Evolutionary conservation across 2,329 filamentous ascomycete genomes (phyloP), one percentile per base, ranked within the genome.

Genomic region (Ophiostoma tasmaniense): DNA sequence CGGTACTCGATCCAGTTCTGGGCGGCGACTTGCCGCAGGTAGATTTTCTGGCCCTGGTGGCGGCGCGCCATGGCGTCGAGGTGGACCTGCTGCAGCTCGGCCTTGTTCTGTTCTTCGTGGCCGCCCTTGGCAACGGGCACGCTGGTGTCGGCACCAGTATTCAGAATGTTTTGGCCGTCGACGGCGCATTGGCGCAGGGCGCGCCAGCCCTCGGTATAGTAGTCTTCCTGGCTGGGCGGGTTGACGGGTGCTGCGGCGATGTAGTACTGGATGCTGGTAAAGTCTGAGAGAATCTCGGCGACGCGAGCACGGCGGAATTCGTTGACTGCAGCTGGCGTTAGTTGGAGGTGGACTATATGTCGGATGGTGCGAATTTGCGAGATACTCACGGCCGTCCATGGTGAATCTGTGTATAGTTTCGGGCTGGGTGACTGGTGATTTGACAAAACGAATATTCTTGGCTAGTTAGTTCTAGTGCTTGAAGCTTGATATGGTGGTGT

Each of bases 1-100:
- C 87, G 81, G 75, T 80, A 82, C 70, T 83, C 80, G 70, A 88
- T 76, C 86, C 87, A 89, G 73, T 82, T 78, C 76, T 87, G 84
- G 45, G 85, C 86, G 35, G 85, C 86, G 33, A 79, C 80, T 75
- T 89, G 87, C 42, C 86, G 82, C 70, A 87, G 79, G 73, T 85
- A 87, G 73, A 89, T 89, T 79, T 88, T 89, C 73, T 87, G 86
- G 35, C 79, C 86, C 74, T 88, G 85, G 76, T 89, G 87, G 67
- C 87, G 81, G 73, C 87, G 81, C 10, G 86, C 81, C 73, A 83
- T 87, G 28, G 86, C 85, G 73, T 89, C 87, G 55, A 89, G 79
- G 66, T 84, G 78, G 70, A 88, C 81, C 73, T 89, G 86, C 76
- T 83, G 85, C 71, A 89, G 77, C 76, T 89, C 86, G 22, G 86